Evolutionary conservation across 2,329 filamentous ascomycete genomes (phyloP).

Genomic region (Nemania sp.): DNA sequence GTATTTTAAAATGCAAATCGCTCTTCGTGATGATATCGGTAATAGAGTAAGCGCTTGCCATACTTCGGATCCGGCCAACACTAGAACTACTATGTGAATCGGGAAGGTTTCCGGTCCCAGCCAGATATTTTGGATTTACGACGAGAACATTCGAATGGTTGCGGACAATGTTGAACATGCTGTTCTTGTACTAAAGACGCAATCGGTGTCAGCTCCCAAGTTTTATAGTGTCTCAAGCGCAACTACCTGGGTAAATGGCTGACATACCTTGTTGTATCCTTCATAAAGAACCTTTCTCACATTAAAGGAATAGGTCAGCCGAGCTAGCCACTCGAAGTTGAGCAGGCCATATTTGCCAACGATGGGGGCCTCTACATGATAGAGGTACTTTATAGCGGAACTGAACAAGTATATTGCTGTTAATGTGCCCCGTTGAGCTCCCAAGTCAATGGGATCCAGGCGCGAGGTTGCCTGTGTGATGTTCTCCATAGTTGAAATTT

Average conservation of each 20-base stretch:
- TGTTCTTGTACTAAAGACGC: neutral
- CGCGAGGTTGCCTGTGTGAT: neutral
- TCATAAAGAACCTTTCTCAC: neutral
- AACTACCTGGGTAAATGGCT: neutral
- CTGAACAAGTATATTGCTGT: neutral
- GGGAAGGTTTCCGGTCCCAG: neutral
- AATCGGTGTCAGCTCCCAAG: neutral
- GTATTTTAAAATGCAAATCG: neutral
- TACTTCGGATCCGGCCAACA: neutral
- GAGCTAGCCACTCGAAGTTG: neutral
- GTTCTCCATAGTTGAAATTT: neutral
- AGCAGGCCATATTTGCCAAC: neutral
- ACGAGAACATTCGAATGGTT: neutral
- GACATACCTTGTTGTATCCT: neutral
- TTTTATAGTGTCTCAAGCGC: neutral
- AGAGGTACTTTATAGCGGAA: neutral
- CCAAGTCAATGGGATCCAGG: neutral
- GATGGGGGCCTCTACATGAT: neutral
- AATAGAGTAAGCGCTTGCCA: neutral
- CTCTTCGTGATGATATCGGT: neutral
- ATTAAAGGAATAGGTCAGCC: neutral
- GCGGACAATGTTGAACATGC: conserved; percentile 1
- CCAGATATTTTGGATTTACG: neutral
- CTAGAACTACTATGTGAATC: conserved; percentile 3
- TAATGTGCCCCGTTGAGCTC: neutral